Conservation (phyloP, 371 early-diverging fungal genomes). For the Mucor lusitanicus region DNA sequence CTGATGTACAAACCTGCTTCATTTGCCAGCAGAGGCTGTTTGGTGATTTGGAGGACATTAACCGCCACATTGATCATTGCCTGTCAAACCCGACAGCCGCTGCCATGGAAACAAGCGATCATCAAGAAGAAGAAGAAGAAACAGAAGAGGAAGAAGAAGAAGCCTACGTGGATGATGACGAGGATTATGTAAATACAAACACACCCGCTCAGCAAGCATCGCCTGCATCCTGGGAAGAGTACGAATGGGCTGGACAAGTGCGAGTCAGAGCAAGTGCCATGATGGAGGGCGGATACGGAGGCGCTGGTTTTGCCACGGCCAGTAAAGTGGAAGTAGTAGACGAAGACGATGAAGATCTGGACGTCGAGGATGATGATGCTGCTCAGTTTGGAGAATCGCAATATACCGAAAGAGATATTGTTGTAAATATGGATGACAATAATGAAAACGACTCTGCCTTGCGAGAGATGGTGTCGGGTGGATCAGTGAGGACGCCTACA, state of each 20-base stretch:
- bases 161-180: neutral
- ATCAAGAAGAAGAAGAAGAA: neutral
- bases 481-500: constrained; percentile 21
- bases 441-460: constrained; percentile 54
- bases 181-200: neutral
- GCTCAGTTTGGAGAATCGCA: constrained; percentile 73
- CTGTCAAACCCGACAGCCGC: constrained; percentile 35
- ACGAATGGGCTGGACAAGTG: constrained; percentile 86
- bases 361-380: constrained; percentile 80
- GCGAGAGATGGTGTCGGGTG: constrained; percentile 51
- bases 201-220: neutral
- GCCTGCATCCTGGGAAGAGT: constrained; percentile 64
- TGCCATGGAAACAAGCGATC: neutral
- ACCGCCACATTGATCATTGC: constrained; percentile 74
- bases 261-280: constrained; percentile 82
- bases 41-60: constrained; percentile 63
- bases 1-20: constrained; percentile 60
- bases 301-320: constrained; percentile 57
- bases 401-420: constrained; percentile 68
- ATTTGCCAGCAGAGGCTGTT: constrained; percentile 69
- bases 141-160: neutral
- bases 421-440: constrained; percentile 46
- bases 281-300: constrained; percentile 80
- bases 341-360: constrained; percentile 76
- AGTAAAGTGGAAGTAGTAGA: constrained; percentile 53